Evolutionary conservation across 371 early-diverging fungal species (phyloP), one percentile per base, ranked within the genome.

Genomic region (Mucor piriformis): DNA sequence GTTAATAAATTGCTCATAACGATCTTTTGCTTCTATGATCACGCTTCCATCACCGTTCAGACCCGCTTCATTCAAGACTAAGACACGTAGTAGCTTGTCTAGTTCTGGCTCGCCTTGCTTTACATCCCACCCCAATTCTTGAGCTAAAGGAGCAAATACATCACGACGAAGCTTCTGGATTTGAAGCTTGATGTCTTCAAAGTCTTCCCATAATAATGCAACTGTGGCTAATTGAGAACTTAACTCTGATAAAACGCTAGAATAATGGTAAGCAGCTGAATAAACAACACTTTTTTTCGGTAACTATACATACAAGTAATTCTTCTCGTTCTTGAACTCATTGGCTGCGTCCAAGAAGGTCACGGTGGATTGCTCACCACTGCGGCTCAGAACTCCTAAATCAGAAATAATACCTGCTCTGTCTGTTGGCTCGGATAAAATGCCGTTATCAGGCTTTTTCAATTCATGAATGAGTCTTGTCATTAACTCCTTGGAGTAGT

Each of bases 351-450:
- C 76, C 61, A 93, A 70, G 43, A 88, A 82, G 25, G 73, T 82
- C 42, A 73, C 73, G n/a, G 90, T 87, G 23, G 73, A 67, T 20
- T 72, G 67, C 44, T 86, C 69, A 6, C 92, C 85, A 64, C 92
- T 79, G 49, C 70, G 63, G 21, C 87, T 84, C 52, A 94, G 70
- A 3, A 87, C 79, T 24, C 83, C 84, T 5, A 83, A 64, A 64
- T 90, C 90, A 24, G 83, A 71, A 32, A 90, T 54, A 6, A 90
- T 61, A 33, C 90, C 89, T 23, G 86, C 76, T 11, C 85, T 78
- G 54, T 90, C 91, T 35, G 64, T 70, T 3, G 81, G 66, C 8
- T 57, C 61, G 18, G 79, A 54, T 49, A 78, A 42, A 8, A 69
- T 23, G n/a, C 69, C 69, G 35, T 25, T 46, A 20, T 52, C 16